Evolutionary conservation across 2,329 filamentous ascomycete species (phyloP).

Genomic region (Aspergillus neotritici): DNA sequence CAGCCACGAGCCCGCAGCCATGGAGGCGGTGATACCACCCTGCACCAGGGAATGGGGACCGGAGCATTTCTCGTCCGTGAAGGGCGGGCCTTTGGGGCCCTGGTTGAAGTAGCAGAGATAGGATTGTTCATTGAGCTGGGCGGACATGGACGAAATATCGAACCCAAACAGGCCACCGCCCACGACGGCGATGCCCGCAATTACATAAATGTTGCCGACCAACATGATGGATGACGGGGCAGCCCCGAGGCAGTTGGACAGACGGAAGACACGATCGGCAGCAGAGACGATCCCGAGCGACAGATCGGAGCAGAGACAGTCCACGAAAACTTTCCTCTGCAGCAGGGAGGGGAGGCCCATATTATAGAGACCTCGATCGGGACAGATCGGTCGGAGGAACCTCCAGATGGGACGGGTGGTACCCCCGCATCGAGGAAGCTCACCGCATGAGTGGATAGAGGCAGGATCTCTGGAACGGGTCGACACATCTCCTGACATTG

Average conservation of each 20-base stretch:
- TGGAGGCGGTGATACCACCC: conserved; percentile 64
- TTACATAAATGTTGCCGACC: conserved; percentile 54
- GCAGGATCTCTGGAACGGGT: too few relatives aligned
- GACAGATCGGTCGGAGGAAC: too few relatives aligned
- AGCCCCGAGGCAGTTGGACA: background rate
- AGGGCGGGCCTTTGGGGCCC: conserved; percentile 50
- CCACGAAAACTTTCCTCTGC: too few relatives aligned
- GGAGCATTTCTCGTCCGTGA: conserved; percentile 43
- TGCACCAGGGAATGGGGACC: conserved; percentile 49
- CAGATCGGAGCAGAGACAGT: too few relatives aligned
- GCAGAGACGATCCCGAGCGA: background rate
- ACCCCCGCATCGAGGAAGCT: too few relatives aligned
- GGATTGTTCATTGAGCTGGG: conserved; percentile 32
- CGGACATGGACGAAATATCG: conserved; percentile 35
- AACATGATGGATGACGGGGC: conserved; percentile 14
- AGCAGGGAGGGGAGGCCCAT: too few relatives aligned
- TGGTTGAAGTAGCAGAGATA: conserved; percentile 67
- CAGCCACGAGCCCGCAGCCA: conserved; percentile 67
- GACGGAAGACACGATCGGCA: background rate
- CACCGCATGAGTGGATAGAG: too few relatives aligned
- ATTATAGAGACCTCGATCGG: too few relatives aligned
- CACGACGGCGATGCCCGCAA: conserved; percentile 49
- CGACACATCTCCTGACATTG: too few relatives aligned
- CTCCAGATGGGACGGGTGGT: too few relatives aligned
- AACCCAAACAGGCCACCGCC: conserved; percentile 31